Conservation (phyloP, 306 rosid genomes). For the Astragalus membranaceus region DNA sequence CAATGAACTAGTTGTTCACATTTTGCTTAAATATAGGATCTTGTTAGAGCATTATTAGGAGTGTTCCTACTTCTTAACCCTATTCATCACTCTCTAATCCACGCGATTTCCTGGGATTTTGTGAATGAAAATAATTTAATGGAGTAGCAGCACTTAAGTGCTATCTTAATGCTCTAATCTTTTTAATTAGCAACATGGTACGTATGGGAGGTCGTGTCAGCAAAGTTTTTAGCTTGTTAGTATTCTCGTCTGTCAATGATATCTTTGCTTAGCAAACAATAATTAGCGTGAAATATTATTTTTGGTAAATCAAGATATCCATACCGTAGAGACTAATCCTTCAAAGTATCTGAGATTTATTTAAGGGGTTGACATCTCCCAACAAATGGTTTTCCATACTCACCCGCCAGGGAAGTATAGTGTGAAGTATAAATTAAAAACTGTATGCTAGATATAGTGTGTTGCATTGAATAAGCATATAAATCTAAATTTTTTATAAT, state of each 20-base stretch:
- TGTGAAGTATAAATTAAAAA: no score
- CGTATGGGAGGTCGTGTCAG: conserved; percentile 54
- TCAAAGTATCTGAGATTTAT: no score
- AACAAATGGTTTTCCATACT: no score
- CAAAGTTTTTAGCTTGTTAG: not conserved
- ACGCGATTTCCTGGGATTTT: conserved; percentile 24
- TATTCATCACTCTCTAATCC: not conserved
- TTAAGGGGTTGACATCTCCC: no score
- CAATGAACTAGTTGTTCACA: conserved; percentile 19
- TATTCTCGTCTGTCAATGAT: conserved; percentile 36
- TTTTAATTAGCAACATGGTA: conserved; percentile 40
- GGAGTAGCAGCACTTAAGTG: conserved; percentile 16
- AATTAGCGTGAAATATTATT: no score
- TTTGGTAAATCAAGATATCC: no score
- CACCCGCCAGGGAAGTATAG: no score
- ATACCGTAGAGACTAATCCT: no score
- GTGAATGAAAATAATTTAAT: conserved; percentile 6
- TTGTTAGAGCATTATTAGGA: conserved; percentile 42
- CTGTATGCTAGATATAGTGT: not conserved
- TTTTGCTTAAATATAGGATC: conserved; percentile 39
- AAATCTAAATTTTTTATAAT: not conserved
- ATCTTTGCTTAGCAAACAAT: conserved; percentile 9
- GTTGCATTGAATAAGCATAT: not conserved
- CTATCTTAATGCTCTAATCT: conserved; percentile 37
- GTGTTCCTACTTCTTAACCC: conserved; percentile 15